A percentile compares a stretch with the other conserved stretches of the same genome.
Conservation (phyloP, 2,329 filamentous ascomycete genomes). For the Pezicula carpinea region DNA sequence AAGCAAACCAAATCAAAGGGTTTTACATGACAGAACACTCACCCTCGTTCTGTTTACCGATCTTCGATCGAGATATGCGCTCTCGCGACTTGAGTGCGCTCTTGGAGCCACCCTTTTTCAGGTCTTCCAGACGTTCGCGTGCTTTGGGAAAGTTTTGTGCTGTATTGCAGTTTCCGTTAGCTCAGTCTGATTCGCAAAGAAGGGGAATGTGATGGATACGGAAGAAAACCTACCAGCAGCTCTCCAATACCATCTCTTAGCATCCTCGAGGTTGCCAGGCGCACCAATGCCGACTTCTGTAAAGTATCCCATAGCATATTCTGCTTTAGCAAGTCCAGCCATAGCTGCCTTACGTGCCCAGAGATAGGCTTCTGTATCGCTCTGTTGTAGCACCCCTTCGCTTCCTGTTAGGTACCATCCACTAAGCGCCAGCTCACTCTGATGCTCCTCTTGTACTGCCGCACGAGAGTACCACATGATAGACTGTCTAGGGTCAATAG, state of each 20-base stretch:
- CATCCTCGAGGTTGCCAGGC: slow-evolving; percentile 82
- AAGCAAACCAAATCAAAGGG: not conserved
- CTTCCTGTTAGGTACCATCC: slow-evolving; percentile 95
- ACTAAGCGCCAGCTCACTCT: slow-evolving; percentile 77
- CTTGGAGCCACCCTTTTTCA: slow-evolving; percentile 75
- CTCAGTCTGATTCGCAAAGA: not conserved
- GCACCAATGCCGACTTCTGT: slow-evolving; percentile 93
- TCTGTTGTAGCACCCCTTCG: slow-evolving; percentile 83
- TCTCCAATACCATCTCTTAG: slow-evolving; percentile 96
- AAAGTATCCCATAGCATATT: slow-evolving; percentile 98
- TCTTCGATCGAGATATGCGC: slow-evolving; percentile 74
- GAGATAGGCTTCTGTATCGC: slow-evolving; percentile 91
- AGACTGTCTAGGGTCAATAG: slow-evolving; percentile 75
- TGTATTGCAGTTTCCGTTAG: slow-evolving; percentile 32
- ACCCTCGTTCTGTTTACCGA: slow-evolving; percentile 79
- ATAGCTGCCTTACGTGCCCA: slow-evolving; percentile 94
- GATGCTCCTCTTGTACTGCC: slow-evolving; percentile 89
- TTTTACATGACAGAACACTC: slow-evolving; percentile 79
- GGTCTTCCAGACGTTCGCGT: slow-evolving; percentile 84
- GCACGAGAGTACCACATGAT: slow-evolving; percentile 94
- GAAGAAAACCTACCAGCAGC: slow-evolving; percentile 73
- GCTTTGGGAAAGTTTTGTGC: slow-evolving; percentile 95
- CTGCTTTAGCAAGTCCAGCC: slow-evolving; percentile 83
- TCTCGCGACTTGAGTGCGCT: slow-evolving; percentile 67
- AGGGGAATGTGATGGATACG: not conserved